phyloP scores from a whole-genome alignment of 1,139 yeast species.

The Yamadazyma sp. region DNA sequence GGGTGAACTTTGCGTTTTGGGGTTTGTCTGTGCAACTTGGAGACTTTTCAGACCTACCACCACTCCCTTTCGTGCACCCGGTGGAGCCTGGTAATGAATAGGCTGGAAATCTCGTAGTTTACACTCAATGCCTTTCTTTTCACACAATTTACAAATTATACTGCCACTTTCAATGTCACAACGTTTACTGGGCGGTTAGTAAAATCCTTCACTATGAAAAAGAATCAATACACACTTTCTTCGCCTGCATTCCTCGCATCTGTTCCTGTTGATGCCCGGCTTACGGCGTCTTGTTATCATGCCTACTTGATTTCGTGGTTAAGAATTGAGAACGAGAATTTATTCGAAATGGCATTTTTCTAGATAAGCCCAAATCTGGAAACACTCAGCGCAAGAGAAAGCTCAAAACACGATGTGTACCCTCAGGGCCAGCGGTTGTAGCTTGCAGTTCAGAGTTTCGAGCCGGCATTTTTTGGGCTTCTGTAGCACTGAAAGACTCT shows the following conservation, averaged over 20 bases:
- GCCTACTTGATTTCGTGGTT: too few relatives aligned
- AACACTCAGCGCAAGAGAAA: too few relatives aligned
- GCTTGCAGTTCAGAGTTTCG: too few relatives aligned
- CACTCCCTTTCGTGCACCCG: too few relatives aligned
- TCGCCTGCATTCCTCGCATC: constrained; percentile 1
- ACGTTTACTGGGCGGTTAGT: constrained; percentile 2
- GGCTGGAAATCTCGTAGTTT: constrained; percentile 1
- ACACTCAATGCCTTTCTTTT: neutral
- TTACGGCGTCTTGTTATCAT: neutral
- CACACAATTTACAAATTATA: neutral
- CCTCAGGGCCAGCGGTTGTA: too few relatives aligned
- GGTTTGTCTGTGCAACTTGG: neutral
- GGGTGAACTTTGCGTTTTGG: neutral
- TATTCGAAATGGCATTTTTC: too few relatives aligned
- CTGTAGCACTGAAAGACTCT: too few relatives aligned
- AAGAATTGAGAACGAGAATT: too few relatives aligned
- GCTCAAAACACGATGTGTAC: too few relatives aligned
- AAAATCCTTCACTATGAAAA: neutral
- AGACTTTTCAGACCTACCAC: neutral
- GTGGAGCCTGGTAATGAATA: neutral
- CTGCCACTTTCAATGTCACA: neutral
- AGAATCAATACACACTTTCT: neutral
- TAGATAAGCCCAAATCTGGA: too few relatives aligned
- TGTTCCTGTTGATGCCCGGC: neutral
- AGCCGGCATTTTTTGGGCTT: too few relatives aligned